Conservation (phyloP, 225 moss, liverwort and hornwort species). For the Neckera pumila region DNA sequence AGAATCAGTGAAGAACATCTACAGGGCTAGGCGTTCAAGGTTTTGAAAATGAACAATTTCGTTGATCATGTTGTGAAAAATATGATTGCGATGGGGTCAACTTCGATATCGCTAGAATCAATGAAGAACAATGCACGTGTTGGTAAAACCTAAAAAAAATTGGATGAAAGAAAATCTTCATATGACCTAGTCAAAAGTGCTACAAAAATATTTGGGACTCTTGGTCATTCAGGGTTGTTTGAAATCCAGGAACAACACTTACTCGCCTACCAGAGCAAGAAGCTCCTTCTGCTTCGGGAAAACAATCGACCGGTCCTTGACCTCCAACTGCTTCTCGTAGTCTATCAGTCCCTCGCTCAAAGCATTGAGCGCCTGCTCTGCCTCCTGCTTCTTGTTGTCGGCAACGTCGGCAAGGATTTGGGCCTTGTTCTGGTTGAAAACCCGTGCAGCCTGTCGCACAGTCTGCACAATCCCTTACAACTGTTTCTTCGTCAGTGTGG, state of each 20-base stretch:
- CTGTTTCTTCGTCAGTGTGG: slow-evolving; percentile 13
- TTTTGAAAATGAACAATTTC: not conserved
- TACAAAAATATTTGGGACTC: not conserved
- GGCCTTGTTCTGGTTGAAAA: slow-evolving; percentile 69
- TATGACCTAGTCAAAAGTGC: not conserved
- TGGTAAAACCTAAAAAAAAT: not conserved
- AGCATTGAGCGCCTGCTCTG: slow-evolving; percentile 34
- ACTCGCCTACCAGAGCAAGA: slow-evolving; percentile 75
- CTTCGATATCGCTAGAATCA: not conserved
- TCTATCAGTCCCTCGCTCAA: slow-evolving; percentile 63
- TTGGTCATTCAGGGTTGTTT: not conserved
- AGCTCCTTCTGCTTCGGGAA: slow-evolving; percentile 77
- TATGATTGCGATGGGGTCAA: not conserved
- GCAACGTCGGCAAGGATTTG: slow-evolving; percentile 58
- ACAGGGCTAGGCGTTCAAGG: not conserved
- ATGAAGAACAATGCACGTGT: not conserved
- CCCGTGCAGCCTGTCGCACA: slow-evolving; percentile 71
- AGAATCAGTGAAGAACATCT: not conserved
- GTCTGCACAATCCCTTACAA: slow-evolving; percentile 39
- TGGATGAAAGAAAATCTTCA: not conserved
- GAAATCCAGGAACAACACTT: slow-evolving; percentile 25
- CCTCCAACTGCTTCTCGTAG: slow-evolving; percentile 51
- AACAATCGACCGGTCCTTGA: slow-evolving; percentile 62
- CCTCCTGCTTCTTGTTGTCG: slow-evolving; percentile 53
- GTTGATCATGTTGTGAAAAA: not conserved